phyloP scores from a whole-genome alignment of 805 yeast species.

The Monosporozyma yasuniensis region DNA sequence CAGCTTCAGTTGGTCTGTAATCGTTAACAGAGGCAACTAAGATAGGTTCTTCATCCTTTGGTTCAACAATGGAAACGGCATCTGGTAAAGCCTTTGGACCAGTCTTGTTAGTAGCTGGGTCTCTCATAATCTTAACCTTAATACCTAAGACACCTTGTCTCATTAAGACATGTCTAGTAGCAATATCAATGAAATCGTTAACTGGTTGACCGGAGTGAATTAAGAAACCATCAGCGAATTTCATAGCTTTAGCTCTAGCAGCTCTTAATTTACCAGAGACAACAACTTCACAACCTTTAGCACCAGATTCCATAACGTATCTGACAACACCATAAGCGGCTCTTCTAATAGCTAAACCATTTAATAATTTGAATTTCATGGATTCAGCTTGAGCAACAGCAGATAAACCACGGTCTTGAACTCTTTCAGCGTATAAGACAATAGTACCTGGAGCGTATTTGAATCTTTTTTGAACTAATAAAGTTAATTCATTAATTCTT shows the following conservation, averaged over 20 bases:
- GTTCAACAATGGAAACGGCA: slow-evolving; percentile 84
- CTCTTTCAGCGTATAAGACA: slow-evolving; percentile 96
- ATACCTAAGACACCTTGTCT: slow-evolving; percentile 99
- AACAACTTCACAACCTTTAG: slow-evolving; percentile 99
- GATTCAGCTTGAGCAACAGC: slow-evolving; percentile 99
- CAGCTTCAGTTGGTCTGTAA: slow-evolving; percentile 41
- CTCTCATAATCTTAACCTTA: slow-evolving; percentile 99
- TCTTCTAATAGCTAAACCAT: slow-evolving; percentile 99
- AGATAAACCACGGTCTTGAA: slow-evolving; percentile 98
- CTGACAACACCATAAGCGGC: slow-evolving; percentile 99
- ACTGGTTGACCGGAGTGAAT: slow-evolving; percentile 99
- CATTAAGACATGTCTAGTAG: slow-evolving; percentile 98
- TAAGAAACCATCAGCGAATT: slow-evolving; percentile 99
- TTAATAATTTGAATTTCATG: slow-evolving; percentile 92
- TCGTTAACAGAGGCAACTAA: slow-evolving; percentile 76
- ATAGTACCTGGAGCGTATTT: slow-evolving; percentile 87
- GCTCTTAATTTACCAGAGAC: slow-evolving; percentile 99
- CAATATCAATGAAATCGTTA: slow-evolving; percentile 94
- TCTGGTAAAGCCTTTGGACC: slow-evolving; percentile 95
- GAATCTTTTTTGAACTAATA: slow-evolving; percentile 98
- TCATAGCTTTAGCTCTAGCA: slow-evolving; percentile 99
- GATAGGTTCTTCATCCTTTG: slow-evolving; percentile 84
- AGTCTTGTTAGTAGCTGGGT: slow-evolving; percentile 76
- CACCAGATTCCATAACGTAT: slow-evolving; percentile 99
- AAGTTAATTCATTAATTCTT: slow-evolving; percentile 97